Evolutionary conservation across 2,329 filamentous ascomycete genomes (phyloP).

Genomic region (Basipetospora chlamydospora): DNA sequence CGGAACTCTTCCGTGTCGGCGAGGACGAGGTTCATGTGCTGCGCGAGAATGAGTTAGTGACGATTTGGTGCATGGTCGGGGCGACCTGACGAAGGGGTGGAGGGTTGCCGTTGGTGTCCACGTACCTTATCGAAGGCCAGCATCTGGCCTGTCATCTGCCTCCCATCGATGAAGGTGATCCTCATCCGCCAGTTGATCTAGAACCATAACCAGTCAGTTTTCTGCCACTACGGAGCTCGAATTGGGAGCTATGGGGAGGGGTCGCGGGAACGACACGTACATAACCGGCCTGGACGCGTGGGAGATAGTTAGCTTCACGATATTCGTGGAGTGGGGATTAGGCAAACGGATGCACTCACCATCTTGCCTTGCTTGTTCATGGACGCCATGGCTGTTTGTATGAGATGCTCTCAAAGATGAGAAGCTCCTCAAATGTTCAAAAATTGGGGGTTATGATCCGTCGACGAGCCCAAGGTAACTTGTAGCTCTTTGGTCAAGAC

Average conservation of each 20-base stretch:
- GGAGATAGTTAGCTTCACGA: conserved; percentile 2
- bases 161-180: conserved; percentile 84
- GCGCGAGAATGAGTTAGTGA: conserved; percentile 5
- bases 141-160: conserved; percentile 97
- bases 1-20: conserved; percentile 98
- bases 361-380: conserved; percentile 96
- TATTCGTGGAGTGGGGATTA: conserved; percentile 13
- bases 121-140: conserved; percentile 91
- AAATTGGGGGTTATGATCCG: conserved; percentile 13
- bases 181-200: conserved; percentile 99
- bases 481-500: not conserved
- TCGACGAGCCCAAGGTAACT: conserved; percentile 1
- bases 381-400: conserved; percentile 39
- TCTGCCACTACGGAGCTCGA: not conserved
- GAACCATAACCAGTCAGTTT: not conserved
- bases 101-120: not conserved
- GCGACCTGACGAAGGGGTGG: not conserved
- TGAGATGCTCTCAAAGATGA: conserved; percentile 9
- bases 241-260: not conserved
- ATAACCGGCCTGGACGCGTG: conserved; percentile 46
- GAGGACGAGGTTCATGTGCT: conserved; percentile 99
- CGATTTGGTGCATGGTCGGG: too few species aligned
- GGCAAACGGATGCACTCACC: conserved; percentile 48
- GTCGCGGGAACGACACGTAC: conserved; percentile 28
- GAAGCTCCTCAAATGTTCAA: conserved; percentile 13